Evolutionary conservation across 2,329 filamentous ascomycete genomes (phyloP).

Genomic region (Hyphodiscus sp.): DNA sequence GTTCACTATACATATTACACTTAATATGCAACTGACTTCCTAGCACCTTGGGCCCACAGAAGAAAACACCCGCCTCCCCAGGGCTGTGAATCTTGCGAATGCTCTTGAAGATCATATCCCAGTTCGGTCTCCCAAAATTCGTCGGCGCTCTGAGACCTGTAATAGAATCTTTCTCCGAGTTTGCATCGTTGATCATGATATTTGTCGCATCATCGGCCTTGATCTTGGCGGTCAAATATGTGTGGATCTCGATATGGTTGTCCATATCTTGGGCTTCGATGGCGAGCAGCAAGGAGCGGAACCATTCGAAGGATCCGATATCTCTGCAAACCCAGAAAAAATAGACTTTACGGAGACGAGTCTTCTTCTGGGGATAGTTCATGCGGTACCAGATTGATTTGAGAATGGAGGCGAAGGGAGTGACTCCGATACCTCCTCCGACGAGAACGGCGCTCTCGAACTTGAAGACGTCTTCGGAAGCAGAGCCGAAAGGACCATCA

Average conservation of each 20-base stretch:
- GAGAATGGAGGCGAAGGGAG: conserved; percentile 79
- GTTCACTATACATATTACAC: conserved; percentile 84
- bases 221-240: conserved; percentile 81
- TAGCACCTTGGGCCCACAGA: conserved; percentile 76
- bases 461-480: conserved; percentile 85
- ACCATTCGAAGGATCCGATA: conserved; percentile 86
- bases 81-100: conserved; percentile 73
- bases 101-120: conserved; percentile 83
- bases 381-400: conserved; percentile 93
- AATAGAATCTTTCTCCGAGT: conserved; percentile 77
- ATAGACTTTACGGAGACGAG: conserved; percentile 76
- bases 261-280: conserved; percentile 83
- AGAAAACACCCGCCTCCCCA: conserved; percentile 72
- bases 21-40: conserved; percentile 73
- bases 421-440: conserved; percentile 77
- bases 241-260: conserved; percentile 82
- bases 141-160: conserved; percentile 76
- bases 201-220: conserved; percentile 81
- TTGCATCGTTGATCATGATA: conserved; percentile 88
- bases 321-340: conserved; percentile 92
- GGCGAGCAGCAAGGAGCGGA: conserved; percentile 73
- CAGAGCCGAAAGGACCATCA: conserved; percentile 79
- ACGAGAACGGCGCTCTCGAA: conserved; percentile 76
- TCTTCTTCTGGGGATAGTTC: conserved; percentile 79
- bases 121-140: conserved; percentile 81